Conservation (phyloP, 208 protist genomes). For the Cochliopodium minus region DNA sequence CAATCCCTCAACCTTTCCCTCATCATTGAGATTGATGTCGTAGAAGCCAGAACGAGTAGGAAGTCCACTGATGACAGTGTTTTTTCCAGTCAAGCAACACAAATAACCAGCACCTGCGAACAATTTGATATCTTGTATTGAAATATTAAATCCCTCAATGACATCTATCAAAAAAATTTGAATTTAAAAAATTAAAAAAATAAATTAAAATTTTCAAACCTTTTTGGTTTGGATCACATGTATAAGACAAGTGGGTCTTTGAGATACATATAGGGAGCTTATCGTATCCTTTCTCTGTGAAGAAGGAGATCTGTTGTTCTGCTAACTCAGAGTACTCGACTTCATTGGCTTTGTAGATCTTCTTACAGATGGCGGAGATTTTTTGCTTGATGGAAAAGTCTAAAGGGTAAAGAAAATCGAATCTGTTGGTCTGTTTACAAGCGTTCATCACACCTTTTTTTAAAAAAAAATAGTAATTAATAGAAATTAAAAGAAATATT, state of each 20-base stretch:
- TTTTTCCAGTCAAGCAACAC: conserved; percentile 74
- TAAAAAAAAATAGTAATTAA: no score
- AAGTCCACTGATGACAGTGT: conserved; percentile 73
- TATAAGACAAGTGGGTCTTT: conserved; percentile 89
- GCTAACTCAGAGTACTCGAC: conserved; percentile 64
- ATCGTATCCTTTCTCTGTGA: conserved; percentile 51
- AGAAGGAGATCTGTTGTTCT: conserved; percentile 58
- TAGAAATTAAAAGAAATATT: no score
- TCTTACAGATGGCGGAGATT: no score
- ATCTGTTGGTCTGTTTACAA: no score
- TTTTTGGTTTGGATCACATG: conserved; percentile 63
- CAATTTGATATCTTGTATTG: conserved; percentile 72
- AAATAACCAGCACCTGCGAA: conserved; percentile 79
- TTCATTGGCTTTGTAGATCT: conserved; percentile 77
- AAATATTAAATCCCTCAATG: conserved; percentile 41
- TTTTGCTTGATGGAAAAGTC: no score
- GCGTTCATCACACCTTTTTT: no score
- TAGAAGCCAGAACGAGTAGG: conserved; percentile 82
- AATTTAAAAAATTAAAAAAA: no score
- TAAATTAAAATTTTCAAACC: no score
- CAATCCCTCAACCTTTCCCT: conserved; percentile 65
- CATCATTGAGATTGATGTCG: conserved; percentile 77
- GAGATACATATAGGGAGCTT: conserved; percentile 83
- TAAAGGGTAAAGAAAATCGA: no score
- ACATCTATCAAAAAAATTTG: conserved; percentile 46